Conservation (phyloP, 148 eudicot genomes). For the Camellia japonica region DNA sequence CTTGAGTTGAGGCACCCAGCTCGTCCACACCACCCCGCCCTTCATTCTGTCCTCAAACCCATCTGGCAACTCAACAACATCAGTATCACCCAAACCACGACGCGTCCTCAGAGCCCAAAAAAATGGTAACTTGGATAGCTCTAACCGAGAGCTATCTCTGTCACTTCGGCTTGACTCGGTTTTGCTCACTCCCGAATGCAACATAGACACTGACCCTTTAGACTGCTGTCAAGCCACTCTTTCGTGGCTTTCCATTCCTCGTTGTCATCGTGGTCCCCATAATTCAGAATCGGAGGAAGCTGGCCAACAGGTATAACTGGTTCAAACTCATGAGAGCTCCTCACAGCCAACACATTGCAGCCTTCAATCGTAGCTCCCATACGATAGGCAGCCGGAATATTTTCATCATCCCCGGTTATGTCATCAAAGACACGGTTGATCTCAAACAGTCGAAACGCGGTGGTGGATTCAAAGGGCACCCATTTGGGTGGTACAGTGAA, state of each 20-base stretch:
- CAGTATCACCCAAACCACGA: background rate
- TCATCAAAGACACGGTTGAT: background rate
- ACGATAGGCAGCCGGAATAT: background rate
- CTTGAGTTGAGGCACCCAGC: conserved; percentile 21
- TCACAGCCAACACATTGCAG: background rate
- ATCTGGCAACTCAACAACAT: background rate
- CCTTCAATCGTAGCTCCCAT: background rate
- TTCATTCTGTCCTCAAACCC: conserved; percentile 16
- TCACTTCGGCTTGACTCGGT: too few relatives aligned
- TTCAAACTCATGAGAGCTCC: conserved; percentile 13
- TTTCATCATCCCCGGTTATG: background rate
- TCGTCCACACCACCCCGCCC: conserved; percentile 14
- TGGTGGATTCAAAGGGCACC: conserved; percentile 1
- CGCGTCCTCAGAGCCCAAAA: conserved; percentile 6
- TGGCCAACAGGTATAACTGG: conserved; percentile 12
- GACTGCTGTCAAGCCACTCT: background rate
- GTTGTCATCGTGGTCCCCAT: background rate
- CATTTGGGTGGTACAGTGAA: background rate
- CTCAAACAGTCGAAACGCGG: background rate
- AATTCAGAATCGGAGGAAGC: background rate
- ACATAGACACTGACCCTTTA: too few relatives aligned
- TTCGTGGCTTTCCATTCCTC: background rate
- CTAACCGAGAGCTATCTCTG: too few relatives aligned
- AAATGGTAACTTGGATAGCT: too few relatives aligned
- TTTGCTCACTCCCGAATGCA: too few relatives aligned